phyloP scores from a whole-genome alignment of 106 monocot species.

The Chionographis japonica region DNA sequence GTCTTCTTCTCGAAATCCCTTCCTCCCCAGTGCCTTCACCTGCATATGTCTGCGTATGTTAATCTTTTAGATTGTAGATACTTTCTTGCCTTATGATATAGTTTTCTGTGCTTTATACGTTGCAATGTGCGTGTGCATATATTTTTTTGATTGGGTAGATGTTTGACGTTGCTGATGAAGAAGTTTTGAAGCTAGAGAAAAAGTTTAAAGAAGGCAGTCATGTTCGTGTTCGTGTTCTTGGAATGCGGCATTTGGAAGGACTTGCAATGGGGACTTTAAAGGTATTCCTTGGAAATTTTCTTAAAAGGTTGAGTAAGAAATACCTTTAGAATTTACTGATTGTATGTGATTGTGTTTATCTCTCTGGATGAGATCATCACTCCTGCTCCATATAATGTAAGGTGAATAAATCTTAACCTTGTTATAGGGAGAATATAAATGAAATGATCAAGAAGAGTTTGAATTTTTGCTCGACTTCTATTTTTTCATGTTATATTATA shows the following conservation, averaged over 20 bases:
- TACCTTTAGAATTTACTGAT: no score
- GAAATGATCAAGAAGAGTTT: neutral
- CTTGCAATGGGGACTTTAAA: slow-evolving; percentile 78
- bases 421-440: neutral
- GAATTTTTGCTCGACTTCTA: no score
- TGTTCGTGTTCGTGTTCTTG: slow-evolving; percentile 77
- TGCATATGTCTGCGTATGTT: slow-evolving; percentile 74
- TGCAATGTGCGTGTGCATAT: neutral
- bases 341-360: no score
- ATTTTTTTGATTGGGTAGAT: slow-evolving; percentile 33
- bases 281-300: slow-evolving; percentile 26
- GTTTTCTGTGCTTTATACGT: neutral
- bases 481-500: no score
- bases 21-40: slow-evolving; percentile 59
- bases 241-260: slow-evolving; percentile 75
- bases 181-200: slow-evolving; percentile 60
- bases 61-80: neutral
- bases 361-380: no score
- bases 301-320: no score
- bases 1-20: slow-evolving; percentile 78
- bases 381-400: no score
- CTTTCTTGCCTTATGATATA: neutral
- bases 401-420: no score
- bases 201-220: slow-evolving; percentile 65
- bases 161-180: slow-evolving; percentile 64